Percentiles rank a stretch among this genome's conserved stretches.
These are phyloP conservation scores for Dillenia suffruticosa DNA, from an alignment of 164 flowering plant species.

Conservation along the genomic window DNA sequence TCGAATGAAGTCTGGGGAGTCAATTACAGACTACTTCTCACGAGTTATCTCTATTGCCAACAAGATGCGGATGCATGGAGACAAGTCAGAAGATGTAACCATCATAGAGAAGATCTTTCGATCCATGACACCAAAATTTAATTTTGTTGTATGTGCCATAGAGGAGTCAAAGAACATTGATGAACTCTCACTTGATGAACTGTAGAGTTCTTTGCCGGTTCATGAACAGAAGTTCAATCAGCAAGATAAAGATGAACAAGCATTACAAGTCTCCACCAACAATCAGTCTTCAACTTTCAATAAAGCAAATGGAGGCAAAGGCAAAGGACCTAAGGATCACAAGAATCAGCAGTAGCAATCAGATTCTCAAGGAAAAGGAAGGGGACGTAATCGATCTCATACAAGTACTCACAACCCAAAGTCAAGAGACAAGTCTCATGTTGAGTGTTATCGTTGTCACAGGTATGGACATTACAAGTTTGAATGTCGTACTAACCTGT, in stretches of 20 bases:
- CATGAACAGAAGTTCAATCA: constrained; percentile 19
- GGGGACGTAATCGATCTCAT: no score
- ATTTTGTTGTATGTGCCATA: constrained; percentile 15
- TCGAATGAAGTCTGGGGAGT: no score
- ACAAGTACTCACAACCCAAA: no score
- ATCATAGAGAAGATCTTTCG: constrained; percentile 15
- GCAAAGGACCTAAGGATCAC: no score
- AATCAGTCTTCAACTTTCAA: constrained; percentile 1
- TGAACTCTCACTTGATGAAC: constrained; percentile 13
- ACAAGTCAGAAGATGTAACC: constrained; percentile 11
- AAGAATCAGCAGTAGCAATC: no score
- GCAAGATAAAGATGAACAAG: constrained; percentile 11
- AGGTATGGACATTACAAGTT: no score
- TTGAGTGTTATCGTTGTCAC: no score
- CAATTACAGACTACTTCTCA: no score
- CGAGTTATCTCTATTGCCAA: constrained; percentile 10
- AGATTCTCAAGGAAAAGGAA: no score
- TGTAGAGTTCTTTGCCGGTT: constrained; percentile 16
- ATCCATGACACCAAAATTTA: neutral
- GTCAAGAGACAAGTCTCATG: no score
- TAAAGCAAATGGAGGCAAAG: no score
- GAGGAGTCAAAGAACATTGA: constrained; percentile 16
- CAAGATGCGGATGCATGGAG: constrained; percentile 12
- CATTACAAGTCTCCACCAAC: constrained; percentile 16
- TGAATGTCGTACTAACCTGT: no score